These are phyloP conservation scores for Alternaria sp. DNA, from an alignment of 2,329 filamentous ascomycete genomes.

Conservation along the genomic window DNA sequence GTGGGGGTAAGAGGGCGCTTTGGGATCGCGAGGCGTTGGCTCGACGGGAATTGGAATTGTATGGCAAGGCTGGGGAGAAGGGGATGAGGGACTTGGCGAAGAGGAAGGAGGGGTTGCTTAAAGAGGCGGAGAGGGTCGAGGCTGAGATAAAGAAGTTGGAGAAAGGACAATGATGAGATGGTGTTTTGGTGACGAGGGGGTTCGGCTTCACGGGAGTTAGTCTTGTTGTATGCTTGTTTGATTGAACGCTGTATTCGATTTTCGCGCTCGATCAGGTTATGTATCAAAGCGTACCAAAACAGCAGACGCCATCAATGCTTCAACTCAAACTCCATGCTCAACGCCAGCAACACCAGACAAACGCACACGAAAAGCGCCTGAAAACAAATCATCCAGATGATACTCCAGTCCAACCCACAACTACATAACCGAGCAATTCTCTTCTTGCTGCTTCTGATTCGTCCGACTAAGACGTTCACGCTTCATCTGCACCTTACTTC, in stretches of 20 bases:
- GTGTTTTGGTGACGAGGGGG: not conserved
- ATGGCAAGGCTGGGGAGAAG: slow-evolving; percentile 41
- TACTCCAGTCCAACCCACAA: not conserved
- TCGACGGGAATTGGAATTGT: slow-evolving; percentile 44
- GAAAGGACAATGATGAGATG: not conserved
- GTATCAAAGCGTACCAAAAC: not conserved
- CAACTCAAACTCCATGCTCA: not conserved
- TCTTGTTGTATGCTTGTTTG: too few species aligned
- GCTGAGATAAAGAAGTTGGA: slow-evolving; percentile 8
- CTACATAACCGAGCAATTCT: slow-evolving; percentile 85
- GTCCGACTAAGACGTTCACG: slow-evolving; percentile 82
- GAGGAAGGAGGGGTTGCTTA: slow-evolving; percentile 39
- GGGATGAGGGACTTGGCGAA: slow-evolving; percentile 49
- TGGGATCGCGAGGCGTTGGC: slow-evolving; percentile 42
- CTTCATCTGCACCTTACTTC: slow-evolving; percentile 73
- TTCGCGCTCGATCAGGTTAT: too few species aligned
- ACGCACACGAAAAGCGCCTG: not conserved
- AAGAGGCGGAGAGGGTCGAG: slow-evolving; percentile 28
- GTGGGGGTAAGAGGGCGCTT: slow-evolving; percentile 35
- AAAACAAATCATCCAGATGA: not conserved
- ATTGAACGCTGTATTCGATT: too few species aligned
- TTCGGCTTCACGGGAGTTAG: too few species aligned
- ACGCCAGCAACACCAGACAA: not conserved
- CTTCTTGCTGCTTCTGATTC: slow-evolving; percentile 83
- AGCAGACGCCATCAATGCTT: not conserved